These are phyloP conservation scores for Suhomyces tanzawaensis DNA, from an alignment of 805 yeast species.

Conservation along the genomic window DNA sequence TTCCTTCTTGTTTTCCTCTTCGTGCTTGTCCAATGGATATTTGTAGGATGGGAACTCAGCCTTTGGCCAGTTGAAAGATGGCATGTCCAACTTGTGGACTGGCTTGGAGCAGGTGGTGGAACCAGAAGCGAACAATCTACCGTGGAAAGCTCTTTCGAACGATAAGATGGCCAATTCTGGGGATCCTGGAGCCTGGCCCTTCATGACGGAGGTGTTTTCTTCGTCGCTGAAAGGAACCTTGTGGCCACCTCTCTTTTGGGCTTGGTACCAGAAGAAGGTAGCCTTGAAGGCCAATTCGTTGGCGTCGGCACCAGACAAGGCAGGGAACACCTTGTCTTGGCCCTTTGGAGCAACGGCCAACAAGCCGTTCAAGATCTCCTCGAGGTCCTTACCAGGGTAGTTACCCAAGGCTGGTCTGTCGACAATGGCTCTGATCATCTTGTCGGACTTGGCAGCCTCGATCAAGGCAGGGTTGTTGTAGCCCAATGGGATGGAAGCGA, in stretches of 20 bases:
- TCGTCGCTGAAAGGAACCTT: constrained; percentile 57
- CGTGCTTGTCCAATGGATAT: constrained; percentile 76
- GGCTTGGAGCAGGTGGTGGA: constrained; percentile 94
- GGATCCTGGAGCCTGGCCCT: constrained; percentile 81
- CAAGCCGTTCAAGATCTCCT: constrained; percentile 49
- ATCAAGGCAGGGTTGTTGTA: constrained; percentile 79
- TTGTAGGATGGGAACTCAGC: constrained; percentile 85
- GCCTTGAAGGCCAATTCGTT: constrained; percentile 89
- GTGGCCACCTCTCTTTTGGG: constrained; percentile 59
- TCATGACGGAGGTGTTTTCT: constrained; percentile 75
- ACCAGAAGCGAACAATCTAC: constrained; percentile 88
- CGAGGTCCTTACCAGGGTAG: constrained; percentile 53
- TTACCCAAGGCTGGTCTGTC: constrained; percentile 81
- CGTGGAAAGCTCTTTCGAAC: constrained; percentile 89
- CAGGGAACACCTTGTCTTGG: constrained; percentile 72
- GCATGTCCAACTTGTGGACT: constrained; percentile 88
- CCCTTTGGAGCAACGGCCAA: constrained; percentile 78
- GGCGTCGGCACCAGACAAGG: constrained; percentile 83
- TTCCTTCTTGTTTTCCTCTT: constrained; percentile 64
- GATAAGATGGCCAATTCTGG: constrained; percentile 85
- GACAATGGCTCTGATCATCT: constrained; percentile 68
- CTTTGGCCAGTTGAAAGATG: constrained; percentile 95
- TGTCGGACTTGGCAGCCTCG: constrained; percentile 65
- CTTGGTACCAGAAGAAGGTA: constrained; percentile 77
- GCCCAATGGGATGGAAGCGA: constrained; percentile 82